Evolutionary conservation across 2,329 filamentous ascomycete genomes (phyloP).

Genomic region (Pseudogymnoascus sp.): DNA sequence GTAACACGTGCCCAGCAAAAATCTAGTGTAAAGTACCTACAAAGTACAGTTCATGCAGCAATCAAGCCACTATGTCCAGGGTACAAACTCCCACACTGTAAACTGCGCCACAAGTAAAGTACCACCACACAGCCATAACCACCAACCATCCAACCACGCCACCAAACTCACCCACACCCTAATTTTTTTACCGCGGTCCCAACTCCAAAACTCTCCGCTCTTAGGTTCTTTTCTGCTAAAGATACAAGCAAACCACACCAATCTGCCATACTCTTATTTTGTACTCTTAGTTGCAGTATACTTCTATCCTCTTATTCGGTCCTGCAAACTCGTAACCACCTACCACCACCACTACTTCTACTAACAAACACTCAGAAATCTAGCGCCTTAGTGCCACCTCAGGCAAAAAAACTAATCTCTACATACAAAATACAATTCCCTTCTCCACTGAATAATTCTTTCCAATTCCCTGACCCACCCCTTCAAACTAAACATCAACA

Average conservation of each 20-base stretch:
- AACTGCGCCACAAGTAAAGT: not conserved
- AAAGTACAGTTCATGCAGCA: not conserved
- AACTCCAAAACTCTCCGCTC: not conserved
- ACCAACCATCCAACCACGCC: conserved; percentile 2
- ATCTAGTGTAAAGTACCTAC: not conserved
- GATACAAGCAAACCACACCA: not conserved
- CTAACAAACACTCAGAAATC: not conserved
- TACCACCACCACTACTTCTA: not conserved
- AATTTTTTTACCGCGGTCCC: not conserved
- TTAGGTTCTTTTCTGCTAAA: not conserved
- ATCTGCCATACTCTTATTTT: not conserved
- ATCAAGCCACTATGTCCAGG: not conserved
- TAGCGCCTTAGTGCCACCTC: conserved; percentile 5
- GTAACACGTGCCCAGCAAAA: not conserved
- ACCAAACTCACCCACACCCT: not conserved
- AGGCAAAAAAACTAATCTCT: conserved; percentile 7
- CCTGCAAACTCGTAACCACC: not conserved
- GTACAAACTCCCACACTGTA: not conserved
- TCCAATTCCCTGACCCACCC: conserved; percentile 6
- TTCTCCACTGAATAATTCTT: conserved; percentile 10
- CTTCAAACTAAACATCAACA: conserved; percentile 3
- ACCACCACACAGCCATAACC: not conserved
- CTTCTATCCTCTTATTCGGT: not conserved
- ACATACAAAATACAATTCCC: conserved; percentile 8
- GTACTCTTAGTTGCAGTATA: not conserved